Conservation (phyloP, 176 grass and related monocot genomes). For the Triticum urartu region DNA sequence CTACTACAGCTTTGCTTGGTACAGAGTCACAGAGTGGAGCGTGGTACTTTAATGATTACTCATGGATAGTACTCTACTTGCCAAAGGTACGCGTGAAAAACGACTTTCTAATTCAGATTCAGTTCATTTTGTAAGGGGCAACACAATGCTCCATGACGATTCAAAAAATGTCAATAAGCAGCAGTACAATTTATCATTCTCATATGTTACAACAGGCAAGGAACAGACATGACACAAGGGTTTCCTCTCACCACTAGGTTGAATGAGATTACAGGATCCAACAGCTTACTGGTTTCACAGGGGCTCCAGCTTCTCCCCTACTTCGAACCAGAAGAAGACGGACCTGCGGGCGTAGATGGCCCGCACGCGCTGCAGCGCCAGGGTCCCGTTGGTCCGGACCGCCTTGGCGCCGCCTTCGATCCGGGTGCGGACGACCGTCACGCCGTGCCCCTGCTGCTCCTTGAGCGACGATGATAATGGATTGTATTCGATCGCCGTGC, state of each 20-base stretch:
- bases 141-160: not conserved
- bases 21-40: no score
- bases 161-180: slow-evolving; percentile 7
- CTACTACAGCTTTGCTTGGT: no score
- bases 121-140: not conserved
- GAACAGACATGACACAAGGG: not conserved
- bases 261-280: not conserved
- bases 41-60: no score
- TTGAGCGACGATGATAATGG: slow-evolving; percentile 12
- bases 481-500: slow-evolving; percentile 52
- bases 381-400: slow-evolving; percentile 64
- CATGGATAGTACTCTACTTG: no score
- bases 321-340: slow-evolving; percentile 96
- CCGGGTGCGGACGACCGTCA: slow-evolving; percentile 78
- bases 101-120: no score
- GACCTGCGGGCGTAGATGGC: slow-evolving; percentile 83
- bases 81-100: no score
- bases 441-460: slow-evolving; percentile 52
- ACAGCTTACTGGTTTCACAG: not conserved
- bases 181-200: not conserved
- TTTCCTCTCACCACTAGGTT: not conserved
- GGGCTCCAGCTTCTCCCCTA: slow-evolving; percentile 44
- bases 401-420: slow-evolving; percentile 94
- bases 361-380: slow-evolving; percentile 71
- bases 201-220: slow-evolving; percentile 9